Evolutionary conservation across 306 rosid genomes (phyloP).

Genomic region (Gastrolobium bilobum): DNA sequence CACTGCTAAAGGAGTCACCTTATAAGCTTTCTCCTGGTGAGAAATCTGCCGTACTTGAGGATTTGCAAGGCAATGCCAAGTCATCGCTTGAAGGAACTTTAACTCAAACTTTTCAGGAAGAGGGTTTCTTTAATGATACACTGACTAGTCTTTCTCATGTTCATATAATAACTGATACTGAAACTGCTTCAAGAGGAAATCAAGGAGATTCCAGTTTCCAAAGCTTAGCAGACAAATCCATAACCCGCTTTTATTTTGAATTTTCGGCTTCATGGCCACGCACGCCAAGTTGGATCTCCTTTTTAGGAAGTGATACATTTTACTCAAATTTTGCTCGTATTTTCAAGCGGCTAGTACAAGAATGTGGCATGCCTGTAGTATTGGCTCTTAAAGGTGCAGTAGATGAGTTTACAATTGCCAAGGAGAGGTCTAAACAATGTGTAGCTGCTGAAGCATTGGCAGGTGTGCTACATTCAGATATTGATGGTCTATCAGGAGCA

Average conservation of each 20-base stretch:
- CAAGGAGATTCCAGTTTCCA: slow-evolving; percentile 89
- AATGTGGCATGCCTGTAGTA: slow-evolving; percentile 90
- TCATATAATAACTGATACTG: slow-evolving; percentile 85
- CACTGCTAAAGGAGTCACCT: slow-evolving; percentile 93
- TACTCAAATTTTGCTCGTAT: slow-evolving; percentile 94
- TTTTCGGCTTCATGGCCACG: slow-evolving; percentile 99
- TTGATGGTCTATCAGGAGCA: slow-evolving; percentile 77
- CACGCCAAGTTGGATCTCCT: slow-evolving; percentile 94
- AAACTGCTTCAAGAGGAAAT: slow-evolving; percentile 79
- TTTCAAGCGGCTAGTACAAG: slow-evolving; percentile 93
- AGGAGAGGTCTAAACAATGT: slow-evolving; percentile 98
- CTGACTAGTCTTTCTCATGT: slow-evolving; percentile 95
- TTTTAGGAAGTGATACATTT: slow-evolving; percentile 84
- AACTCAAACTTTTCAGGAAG: slow-evolving; percentile 89
- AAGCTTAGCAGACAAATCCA: slow-evolving; percentile 96
- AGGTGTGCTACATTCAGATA: slow-evolving; percentile 94
- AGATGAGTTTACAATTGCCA: slow-evolving; percentile 85
- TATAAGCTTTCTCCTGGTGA: slow-evolving; percentile 75
- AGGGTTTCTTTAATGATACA: slow-evolving; percentile 91
- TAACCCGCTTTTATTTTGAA: slow-evolving; percentile 94
- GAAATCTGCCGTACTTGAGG: slow-evolving; percentile 54
- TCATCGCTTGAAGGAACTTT: slow-evolving; percentile 91
- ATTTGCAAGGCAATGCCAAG: slow-evolving; percentile 64
- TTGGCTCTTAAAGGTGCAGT: slow-evolving; percentile 78
- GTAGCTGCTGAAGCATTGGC: slow-evolving; percentile 99